Conservation (phyloP, 1,139 yeast species). For the Pichia sp. region DNA sequence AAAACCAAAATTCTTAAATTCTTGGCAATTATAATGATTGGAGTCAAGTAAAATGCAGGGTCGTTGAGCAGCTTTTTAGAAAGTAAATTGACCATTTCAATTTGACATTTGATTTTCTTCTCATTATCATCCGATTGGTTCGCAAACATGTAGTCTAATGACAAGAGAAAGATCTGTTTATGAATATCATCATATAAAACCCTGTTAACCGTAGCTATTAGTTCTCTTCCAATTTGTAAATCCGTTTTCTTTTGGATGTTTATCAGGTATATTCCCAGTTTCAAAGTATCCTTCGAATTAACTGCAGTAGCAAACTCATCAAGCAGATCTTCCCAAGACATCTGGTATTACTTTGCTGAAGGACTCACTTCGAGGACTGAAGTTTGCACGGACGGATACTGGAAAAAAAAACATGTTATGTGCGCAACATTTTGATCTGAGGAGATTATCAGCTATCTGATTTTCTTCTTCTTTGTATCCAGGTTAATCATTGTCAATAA, state of each 20-base stretch:
- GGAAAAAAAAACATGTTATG: no score
- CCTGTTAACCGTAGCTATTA: not conserved
- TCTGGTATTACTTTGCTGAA: no score
- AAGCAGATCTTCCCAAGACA: not conserved
- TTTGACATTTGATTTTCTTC: conserved; percentile 2
- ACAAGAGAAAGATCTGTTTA: not conserved
- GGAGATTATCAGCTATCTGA: no score
- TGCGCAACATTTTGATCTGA: no score
- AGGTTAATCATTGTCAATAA: no score
- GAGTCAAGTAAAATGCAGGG: conserved; percentile 7
- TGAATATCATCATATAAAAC: not conserved
- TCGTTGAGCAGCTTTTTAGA: conserved; percentile 5
- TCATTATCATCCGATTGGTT: not conserved
- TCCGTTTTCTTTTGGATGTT: no score
- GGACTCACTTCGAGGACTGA: no score
- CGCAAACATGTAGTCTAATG: not conserved
- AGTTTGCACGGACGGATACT: no score
- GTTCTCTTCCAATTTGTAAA: not conserved
- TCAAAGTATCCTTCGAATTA: not conserved
- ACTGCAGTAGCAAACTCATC: not conserved
- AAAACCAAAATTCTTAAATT: conserved; percentile 3
- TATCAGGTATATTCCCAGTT: not conserved
- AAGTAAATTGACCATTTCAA: conserved; percentile 2
- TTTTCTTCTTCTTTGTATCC: no score
- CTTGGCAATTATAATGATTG: conserved; percentile 5